Base-by-base conservation (phyloP, 257 asterid genomes). In the Nyctanthes arbortristis region DNA sequence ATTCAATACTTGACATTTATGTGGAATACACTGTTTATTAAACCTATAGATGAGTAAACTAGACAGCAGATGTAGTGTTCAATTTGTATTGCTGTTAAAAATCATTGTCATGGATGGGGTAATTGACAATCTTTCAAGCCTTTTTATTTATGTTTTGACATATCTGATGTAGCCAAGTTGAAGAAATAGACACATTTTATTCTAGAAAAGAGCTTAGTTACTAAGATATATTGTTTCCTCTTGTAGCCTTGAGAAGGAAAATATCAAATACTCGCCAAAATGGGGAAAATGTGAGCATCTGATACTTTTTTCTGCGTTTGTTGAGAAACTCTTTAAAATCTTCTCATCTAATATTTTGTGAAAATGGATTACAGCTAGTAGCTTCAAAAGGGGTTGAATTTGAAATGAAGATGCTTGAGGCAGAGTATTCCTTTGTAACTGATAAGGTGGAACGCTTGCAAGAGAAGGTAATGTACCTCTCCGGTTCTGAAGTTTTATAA, bases 361-460 rank as follows among this genome's bases (percentile, higher is more conserved):
- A 40, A 61, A 77, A 49, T 59, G 62, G 67, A 63, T 67, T 82
- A 75, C 78, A 93, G 97, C 56, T 77, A 54, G 82, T 72, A 73
- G 83, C 87, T 75, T 71, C 96, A 56, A 90, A 89, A 85, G 97
- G 91, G 79, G 85, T 80, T 77, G 89, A 87, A 73, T 74, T 93
- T 59, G 97, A 89, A 82, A 49, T 78, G 73, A 96, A 83, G 86
- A 88, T 93, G 80, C 92, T 90, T 24, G 89, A 85, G 77, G 85
- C 91, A 43, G 98, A 93, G 75, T 87, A 88, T 88, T 88, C 96
- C 35, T 85, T 83, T 76, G 66, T 86, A 59, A 81, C 84, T 25
- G 96, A 91, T 75, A 88, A 93, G 90, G 86, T 88, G 76, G 88
- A 69, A 82, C 78, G 82, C 80, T 75, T 90, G 86, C 92, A 90